Base-by-base conservation (phyloP, 75 land plant species). In the Pinus tabuliformis region DNA sequence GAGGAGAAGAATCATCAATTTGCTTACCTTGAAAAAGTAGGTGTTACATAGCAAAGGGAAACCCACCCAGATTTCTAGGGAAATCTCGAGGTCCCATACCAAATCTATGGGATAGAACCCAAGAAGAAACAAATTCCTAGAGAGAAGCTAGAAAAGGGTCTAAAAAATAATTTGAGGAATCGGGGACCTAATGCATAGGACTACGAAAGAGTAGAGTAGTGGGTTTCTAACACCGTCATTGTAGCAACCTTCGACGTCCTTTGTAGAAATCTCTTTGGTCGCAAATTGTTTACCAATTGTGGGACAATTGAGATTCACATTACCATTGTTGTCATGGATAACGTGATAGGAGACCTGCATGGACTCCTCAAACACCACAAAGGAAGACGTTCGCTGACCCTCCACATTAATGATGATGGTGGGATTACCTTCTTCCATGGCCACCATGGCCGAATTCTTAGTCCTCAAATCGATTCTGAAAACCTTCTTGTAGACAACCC, bases 241-340 rank as follows among this genome's bases (percentile, higher is more conserved):
- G 26, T 26, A 26, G 26, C 26, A 26, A 26, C 26, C 0, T 26
- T 26, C 26, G 0, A 0, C 26, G 26, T 26, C 84, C 84, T 83
- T 78, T 57, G 95, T 91, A 4, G 95, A 93, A 73, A 93, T 92
- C 75, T 92, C 93, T 58, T 93, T 91, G 5, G 94, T 90, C 5
- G 95, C 94, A 59, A 93, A 93, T 74, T 85, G 84, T 85, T 92
- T 92, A 15, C 93, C 94, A 45, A 88, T 89, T 9, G 91, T 92
- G 0, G 95, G 96, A 66, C 96, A 93, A 20, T 93, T 91, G 56
- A 93, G 83, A 88, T 91, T 91, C 20, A 89, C 94, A 64, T 93
- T 91, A 9, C 95, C 94, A 78, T 93, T 93, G 26, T 85, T 88
- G 65, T 91, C 95, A 22, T 86, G 81, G 6, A 93, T 83, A 21